Evolutionary conservation across 2,329 filamentous ascomycete genomes (phyloP).

Genomic region (Cordyceps tenuipes): DNA sequence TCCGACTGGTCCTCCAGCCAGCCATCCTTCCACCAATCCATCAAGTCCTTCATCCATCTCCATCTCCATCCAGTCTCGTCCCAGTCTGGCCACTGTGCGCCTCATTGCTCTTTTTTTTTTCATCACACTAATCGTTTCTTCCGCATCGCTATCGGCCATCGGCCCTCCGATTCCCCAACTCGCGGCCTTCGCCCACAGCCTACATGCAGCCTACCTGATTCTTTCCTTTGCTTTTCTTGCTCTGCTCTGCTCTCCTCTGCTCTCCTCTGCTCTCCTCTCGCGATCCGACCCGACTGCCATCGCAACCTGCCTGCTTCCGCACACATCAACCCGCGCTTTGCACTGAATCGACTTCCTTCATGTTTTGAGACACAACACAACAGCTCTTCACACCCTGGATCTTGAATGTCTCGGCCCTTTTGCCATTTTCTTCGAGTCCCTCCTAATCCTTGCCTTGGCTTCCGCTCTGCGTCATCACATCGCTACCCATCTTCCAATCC

Average conservation of each 20-base stretch:
- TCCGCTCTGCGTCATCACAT: neutral
- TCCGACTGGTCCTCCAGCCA: no score
- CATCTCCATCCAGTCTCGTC: neutral
- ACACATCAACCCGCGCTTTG: neutral
- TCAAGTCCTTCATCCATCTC: no score
- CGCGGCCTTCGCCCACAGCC: neutral
- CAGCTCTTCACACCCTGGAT: slow-evolving; percentile 1
- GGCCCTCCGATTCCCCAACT: neutral
- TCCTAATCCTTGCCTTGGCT: neutral
- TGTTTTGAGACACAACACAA: slow-evolving; percentile 8
- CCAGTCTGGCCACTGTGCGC: neutral
- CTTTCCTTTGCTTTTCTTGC: neutral
- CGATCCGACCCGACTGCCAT: neutral
- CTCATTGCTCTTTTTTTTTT: neutral
- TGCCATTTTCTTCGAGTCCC: slow-evolving; percentile 4
- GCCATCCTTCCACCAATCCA: neutral
- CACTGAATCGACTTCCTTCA: neutral
- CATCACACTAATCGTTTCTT: neutral
- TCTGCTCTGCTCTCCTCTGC: neutral
- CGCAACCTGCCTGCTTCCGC: neutral
- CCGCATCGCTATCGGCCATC: no score
- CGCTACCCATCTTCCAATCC: neutral
- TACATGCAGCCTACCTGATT: neutral
- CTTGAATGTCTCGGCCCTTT: slow-evolving; percentile 9
- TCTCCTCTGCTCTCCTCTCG: neutral